Percentiles rank a stretch among this genome's conserved stretches.
Evolutionary conservation across 148 eudicot species (phyloP).

Genomic region (Vaccinium myrtillus): DNA sequence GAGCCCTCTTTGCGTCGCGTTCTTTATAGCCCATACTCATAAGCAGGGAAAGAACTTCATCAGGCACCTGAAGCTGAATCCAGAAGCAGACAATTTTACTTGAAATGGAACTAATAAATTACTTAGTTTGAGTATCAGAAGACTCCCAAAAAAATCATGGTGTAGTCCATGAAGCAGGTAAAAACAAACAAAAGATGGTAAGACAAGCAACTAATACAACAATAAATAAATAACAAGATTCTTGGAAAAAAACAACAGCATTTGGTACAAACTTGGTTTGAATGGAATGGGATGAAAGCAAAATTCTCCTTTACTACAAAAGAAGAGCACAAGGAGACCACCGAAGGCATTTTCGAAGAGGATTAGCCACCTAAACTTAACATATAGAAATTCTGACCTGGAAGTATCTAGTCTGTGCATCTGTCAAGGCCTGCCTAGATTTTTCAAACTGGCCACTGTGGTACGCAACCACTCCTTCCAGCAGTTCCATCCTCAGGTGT

Average conservation of each 20-base stretch:
- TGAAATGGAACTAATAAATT: neutral
- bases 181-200: neutral
- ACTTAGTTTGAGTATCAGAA: neutral
- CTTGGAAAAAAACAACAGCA: neutral
- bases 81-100: slow-evolving; percentile 19
- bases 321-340: neutral
- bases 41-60: slow-evolving; percentile 69
- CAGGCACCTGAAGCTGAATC: slow-evolving; percentile 90
- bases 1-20: slow-evolving; percentile 67
- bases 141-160: neutral
- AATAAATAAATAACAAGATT: neutral
- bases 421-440: slow-evolving; percentile 48
- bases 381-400: slow-evolving; percentile 45
- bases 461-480: slow-evolving; percentile 92
- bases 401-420: slow-evolving; percentile 62
- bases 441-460: slow-evolving; percentile 68
- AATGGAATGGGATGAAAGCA: slow-evolving; percentile 6
- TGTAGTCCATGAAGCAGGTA: neutral
- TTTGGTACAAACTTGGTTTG: neutral
- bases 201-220: neutral
- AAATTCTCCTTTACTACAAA: too few relatives aligned
- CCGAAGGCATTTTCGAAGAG: neutral
- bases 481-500: slow-evolving; percentile 80
- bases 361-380: neutral
- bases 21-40: slow-evolving; percentile 90